These are phyloP conservation scores for Penicillium canariense DNA, from an alignment of 495 filamentous ascomycete genomes.

Conservation along the genomic window DNA sequence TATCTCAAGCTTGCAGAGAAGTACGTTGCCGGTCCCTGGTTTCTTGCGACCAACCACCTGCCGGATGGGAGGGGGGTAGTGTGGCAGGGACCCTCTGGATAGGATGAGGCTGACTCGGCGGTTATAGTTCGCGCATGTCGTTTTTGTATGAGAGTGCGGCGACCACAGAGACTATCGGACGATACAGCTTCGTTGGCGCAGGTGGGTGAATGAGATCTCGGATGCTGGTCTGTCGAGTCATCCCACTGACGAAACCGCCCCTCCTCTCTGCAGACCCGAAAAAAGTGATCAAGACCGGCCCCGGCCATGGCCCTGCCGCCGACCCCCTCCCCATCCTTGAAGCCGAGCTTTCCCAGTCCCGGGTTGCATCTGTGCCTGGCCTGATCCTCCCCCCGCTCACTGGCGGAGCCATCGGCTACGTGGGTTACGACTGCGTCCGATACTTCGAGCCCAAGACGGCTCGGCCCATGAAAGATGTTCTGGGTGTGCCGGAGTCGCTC, in stretches of 20 bases:
- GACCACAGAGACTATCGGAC: constrained; percentile 82
- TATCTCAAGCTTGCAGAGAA: constrained; percentile 84
- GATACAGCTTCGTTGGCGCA: constrained; percentile 93
- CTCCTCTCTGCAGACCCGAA: constrained; percentile 58
- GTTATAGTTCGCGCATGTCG: constrained; percentile 43
- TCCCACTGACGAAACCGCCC: constrained; percentile 8
- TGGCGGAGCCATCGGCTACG: constrained; percentile 92
- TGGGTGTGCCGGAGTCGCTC: constrained; percentile 84
- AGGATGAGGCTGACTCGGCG: constrained; percentile 15
- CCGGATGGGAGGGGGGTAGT: constrained; percentile 9
- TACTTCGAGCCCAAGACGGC: constrained; percentile 96
- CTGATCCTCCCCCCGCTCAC: constrained; percentile 78
- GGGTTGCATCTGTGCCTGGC: constrained; percentile 76
- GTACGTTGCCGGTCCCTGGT: constrained; percentile 43
- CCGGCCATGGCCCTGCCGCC: constrained; percentile 74
- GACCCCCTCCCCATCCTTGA: constrained; percentile 84
- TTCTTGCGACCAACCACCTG: background rate
- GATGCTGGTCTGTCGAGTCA: constrained; percentile 8
- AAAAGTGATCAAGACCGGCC: constrained; percentile 83
- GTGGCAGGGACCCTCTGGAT: constrained; percentile 3
- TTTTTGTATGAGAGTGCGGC: constrained; percentile 96
- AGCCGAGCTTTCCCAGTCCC: constrained; percentile 69
- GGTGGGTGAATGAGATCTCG: constrained; percentile 44
- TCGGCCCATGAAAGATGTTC: constrained; percentile 79
- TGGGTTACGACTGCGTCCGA: constrained; percentile 93